Evolutionary conservation across 31 red algal genomes (phyloP).

Genomic region (Odonthalia washingtoniensis): DNA sequence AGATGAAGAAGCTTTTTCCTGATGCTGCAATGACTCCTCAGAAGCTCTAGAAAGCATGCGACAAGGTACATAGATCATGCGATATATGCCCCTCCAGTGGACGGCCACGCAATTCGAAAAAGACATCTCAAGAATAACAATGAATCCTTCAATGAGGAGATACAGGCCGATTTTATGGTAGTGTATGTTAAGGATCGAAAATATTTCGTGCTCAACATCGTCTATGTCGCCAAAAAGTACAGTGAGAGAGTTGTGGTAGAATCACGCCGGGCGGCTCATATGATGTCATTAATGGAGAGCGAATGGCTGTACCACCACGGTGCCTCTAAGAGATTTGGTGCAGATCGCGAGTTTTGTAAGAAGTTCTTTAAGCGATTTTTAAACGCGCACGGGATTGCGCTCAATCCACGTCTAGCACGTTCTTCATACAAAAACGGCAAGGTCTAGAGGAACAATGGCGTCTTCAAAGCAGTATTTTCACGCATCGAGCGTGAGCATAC

Average conservation of each 20-base stretch:
- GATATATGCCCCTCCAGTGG: constrained; percentile 19
- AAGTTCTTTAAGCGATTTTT: background rate
- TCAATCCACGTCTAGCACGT: background rate
- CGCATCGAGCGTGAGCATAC: background rate
- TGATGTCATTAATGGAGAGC: constrained; percentile 6
- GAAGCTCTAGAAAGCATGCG: background rate
- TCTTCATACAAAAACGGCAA: constrained; percentile 11
- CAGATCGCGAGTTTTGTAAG: constrained; percentile 30
- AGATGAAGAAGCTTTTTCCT: constrained; percentile 13
- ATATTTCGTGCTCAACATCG: constrained; percentile 24
- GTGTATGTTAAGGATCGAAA: background rate
- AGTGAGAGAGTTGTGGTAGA: constrained; percentile 22
- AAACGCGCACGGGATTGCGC: background rate
- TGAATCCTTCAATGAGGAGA: too few species aligned
- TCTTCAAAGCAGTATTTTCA: background rate
- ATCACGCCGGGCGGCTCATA: background rate
- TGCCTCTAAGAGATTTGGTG: constrained; percentile 1
- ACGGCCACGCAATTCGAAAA: background rate
- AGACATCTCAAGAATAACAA: background rate
- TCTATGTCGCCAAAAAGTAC: background rate
- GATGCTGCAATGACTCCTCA: constrained; percentile 25
- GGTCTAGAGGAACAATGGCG: background rate
- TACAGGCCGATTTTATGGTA: constrained; percentile 24
- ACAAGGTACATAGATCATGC: background rate
- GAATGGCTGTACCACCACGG: constrained; percentile 42